A percentile compares a stretch with the other conserved stretches of the same genome.
Conservation (phyloP, 805 yeast species). For the Candida ponderosae region DNA sequence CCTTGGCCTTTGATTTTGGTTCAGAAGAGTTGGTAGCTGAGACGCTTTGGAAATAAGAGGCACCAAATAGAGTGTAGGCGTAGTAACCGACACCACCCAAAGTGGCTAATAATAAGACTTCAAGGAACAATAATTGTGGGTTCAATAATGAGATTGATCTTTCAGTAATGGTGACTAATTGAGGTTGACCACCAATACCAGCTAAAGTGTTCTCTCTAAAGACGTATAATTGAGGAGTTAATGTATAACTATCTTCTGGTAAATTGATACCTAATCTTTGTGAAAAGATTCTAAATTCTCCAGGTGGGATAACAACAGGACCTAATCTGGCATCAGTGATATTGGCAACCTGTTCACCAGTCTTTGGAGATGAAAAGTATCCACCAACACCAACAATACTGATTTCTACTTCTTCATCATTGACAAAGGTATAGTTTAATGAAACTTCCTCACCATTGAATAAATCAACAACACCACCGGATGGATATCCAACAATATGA, state of each 20-base stretch:
- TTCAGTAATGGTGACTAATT: constrained; percentile 52
- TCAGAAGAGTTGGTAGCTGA: constrained; percentile 17
- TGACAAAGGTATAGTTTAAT: constrained; percentile 42
- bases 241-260: constrained; percentile 45
- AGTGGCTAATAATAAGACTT: constrained; percentile 41
- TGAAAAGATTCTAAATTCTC: constrained; percentile 39
- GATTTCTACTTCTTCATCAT: constrained; percentile 42
- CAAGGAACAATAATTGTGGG: constrained; percentile 63
- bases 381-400: constrained; percentile 67
- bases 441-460: constrained; percentile 47
- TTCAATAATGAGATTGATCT: constrained; percentile 61
- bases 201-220: constrained; percentile 41
- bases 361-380: constrained; percentile 44
- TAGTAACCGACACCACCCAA: constrained; percentile 44
- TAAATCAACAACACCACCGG: constrained; percentile 27
- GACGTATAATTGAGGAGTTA: constrained; percentile 54
- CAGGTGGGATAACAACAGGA: constrained; percentile 44
- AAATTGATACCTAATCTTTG: constrained; percentile 58
- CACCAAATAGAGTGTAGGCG: constrained; percentile 36
- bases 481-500: constrained; percentile 37
- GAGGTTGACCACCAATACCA: constrained; percentile 49
- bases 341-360: constrained; percentile 46
- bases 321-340: constrained; percentile 60
- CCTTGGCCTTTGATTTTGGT: constrained; percentile 2
- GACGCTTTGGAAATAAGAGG: constrained; percentile 32